Evolutionary conservation across 441 rosid genomes (phyloP), one percentile per base, ranked within the genome.

Genomic region (Jatropha podagrica): DNA sequence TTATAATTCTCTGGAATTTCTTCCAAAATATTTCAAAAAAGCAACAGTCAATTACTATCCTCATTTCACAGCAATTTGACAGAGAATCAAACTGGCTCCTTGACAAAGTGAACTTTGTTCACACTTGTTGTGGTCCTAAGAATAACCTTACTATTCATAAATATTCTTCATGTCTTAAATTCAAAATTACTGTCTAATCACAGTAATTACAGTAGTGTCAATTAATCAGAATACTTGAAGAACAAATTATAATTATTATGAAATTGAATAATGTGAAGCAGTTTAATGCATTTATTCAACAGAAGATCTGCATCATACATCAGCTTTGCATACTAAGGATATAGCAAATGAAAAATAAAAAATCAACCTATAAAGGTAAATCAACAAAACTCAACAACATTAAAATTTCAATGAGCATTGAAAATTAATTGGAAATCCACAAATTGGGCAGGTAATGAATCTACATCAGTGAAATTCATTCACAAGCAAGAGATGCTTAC

Each of bases 331-430:
- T 26, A 78, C 72, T 18, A 69, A 66, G 68, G 66, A 55, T 63
- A 59, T 23, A 54, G 15, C 0, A 11, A 72, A 54, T 38, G 13
- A 64, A 23, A 63, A 62, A 27, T 79, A 75, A 46, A 68, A 69
- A 74, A 32, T 1, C 81, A 74, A 61, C 68, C 76, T 82, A 76
- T 68, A 58, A 17, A 78, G 77, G 81, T 79, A 84, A 80, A 84
- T 60, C 74, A 77, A 76, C 58, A 58, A 59, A 80, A 76, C 58
- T 63, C 64, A 73, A 76, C 73, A 78, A 69, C 23, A 72, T 44
- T 60, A 67, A 78, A 76, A 81, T 77, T 76, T 73, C 20, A 70
- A 10, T 64, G 49, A 76, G 61, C 7, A 64, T 65, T 54, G 77
- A 52, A 40, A 73, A 74, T 32, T 42, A 59, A 74, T 46, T 26